These are phyloP conservation scores for Syzygium aqueum DNA, from an alignment of 345 rosid genomes.

Conservation along the genomic window DNA sequence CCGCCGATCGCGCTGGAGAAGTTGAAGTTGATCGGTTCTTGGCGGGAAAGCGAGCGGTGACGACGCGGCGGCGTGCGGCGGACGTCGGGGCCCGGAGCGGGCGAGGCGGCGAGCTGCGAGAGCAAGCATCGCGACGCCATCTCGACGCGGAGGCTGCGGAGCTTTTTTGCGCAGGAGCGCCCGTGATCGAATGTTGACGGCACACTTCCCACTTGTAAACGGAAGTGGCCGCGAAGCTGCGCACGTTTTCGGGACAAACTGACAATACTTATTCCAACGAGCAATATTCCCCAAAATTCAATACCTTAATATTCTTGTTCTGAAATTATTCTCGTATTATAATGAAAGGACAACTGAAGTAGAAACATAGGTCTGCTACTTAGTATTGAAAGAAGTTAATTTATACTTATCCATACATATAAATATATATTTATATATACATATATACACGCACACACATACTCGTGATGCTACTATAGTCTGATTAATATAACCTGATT, in stretches of 20 bases:
- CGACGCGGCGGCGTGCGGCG: background rate
- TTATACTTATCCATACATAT: no score
- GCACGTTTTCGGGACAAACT: background rate
- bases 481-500: background rate
- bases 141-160: background rate
- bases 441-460: no score
- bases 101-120: background rate
- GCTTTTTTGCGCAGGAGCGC: background rate
- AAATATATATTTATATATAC: no score
- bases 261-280: background rate
- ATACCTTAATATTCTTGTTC: background rate
- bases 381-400: background rate
- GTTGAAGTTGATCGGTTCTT: background rate
- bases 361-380: background rate
- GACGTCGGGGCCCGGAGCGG: background rate
- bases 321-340: background rate
- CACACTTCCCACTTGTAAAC: background rate
- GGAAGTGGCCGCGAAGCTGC: background rate
- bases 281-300: background rate
- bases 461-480: no score
- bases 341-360: background rate
- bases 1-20: background rate
- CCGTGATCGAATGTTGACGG: background rate
- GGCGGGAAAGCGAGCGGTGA: background rate
- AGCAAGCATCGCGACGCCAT: conserved; percentile 2